Base-by-base conservation (phyloP, 176 grass and related monocot genomes). In the Dactylis glomerata region DNA sequence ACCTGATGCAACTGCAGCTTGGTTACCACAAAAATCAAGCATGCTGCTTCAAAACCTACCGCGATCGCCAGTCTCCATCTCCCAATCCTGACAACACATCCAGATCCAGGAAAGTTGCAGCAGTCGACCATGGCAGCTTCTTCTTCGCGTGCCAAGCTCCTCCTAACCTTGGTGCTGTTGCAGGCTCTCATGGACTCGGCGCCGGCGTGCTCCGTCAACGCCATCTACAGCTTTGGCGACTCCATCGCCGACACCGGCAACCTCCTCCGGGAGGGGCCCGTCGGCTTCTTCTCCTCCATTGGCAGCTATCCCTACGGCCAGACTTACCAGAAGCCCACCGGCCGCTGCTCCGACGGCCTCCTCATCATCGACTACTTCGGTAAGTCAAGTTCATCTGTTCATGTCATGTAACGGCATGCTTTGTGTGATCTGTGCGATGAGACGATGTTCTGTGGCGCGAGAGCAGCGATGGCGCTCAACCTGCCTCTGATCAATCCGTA, bases 191-290 rank as follows among this genome's bases (percentile, higher is more conserved):
- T 24, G 73, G 13, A 61, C 37, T 49, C 79, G 22, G 57, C 17
- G n/a, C 86, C 76, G 36, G 81, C 77, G 22, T 98, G 96, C 22
- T 92, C 90, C 27, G 20, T 98, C 23, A 51, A 92, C 66, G 91
- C 95, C 10, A 98, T 98, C 77, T 98, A 98, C 83, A 98, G 95
- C 76, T 98, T 95, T 17, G 95, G 95, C 14, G 92, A 98, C 85
- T 98, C 95, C 42, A 95, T 98, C 44, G 91, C 95, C 0, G 95
- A 98, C 91, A 98, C 95, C 9, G 95, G 95, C 42, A 98, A 98
- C 81, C 95, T 93, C 74, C 87, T 98, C 13, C 86, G 24, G 0
- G 80, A 90, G 66, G 92, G 95, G 10, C 28, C 92, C 13, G 85
- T 55, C 2, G 92, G 95, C 32, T 85, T 92, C 81, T 95, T 98